These are phyloP conservation scores for Gossypium mustelinum DNA, from an alignment of 345 rosid species.

Conservation along the genomic window DNA sequence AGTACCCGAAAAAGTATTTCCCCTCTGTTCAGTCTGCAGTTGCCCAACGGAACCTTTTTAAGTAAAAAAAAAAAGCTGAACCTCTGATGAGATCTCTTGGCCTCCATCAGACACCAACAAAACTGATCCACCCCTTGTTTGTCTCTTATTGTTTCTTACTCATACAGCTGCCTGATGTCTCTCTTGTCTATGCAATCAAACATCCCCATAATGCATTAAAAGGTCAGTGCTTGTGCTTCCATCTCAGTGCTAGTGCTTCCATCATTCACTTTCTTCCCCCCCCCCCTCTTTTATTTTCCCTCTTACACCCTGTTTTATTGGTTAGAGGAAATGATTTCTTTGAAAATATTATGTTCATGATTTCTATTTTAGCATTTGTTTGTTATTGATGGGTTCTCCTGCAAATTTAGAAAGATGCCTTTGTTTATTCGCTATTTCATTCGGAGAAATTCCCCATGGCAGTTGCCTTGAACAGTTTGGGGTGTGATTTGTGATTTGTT, in stretches of 20 bases:
- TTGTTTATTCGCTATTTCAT: not conserved
- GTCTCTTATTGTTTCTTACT: not conserved
- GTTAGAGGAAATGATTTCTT: not conserved
- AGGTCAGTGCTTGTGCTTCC: conserved; percentile 9
- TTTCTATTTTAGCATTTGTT: not conserved
- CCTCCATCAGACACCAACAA: not conserved
- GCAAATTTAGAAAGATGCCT: not conserved
- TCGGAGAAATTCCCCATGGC: not conserved
- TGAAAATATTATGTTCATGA: not conserved
- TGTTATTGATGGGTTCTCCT: not conserved
- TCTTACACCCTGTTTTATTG: not conserved
- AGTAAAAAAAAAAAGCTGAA: not conserved
- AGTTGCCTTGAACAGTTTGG: not conserved
- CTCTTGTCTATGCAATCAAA: conserved; percentile 1
- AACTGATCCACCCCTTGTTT: conserved; percentile 3
- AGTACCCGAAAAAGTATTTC: not conserved
- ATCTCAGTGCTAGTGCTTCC: conserved; percentile 4
- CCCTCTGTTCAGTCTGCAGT: not conserved
- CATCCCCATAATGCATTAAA: not conserved
- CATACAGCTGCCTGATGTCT: not conserved
- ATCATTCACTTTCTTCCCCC: not conserved
- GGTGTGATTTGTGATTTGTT: not conserved
- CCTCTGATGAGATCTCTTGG: conserved; percentile 1
- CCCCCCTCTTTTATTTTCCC: not conserved
- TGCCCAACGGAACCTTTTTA: not conserved